These are phyloP conservation scores for Teratosphaeria epicoccoides DNA, from an alignment of 2,329 filamentous ascomycete species.

Conservation along the genomic window DNA sequence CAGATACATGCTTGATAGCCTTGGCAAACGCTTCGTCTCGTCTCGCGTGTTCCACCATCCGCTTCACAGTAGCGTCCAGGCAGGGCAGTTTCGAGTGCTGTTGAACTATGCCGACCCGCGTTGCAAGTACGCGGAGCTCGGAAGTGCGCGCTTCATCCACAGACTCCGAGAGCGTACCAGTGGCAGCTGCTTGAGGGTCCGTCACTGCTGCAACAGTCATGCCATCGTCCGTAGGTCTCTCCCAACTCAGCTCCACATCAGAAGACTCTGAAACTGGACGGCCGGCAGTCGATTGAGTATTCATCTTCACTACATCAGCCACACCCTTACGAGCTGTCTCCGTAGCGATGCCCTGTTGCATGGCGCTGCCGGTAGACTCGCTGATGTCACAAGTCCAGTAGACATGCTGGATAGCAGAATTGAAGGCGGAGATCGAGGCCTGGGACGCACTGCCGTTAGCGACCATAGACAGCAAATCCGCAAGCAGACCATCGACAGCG, in stretches of 20 bases:
- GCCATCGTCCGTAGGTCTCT: no score
- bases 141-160: neutral
- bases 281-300: neutral
- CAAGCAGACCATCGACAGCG: neutral
- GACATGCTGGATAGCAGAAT: neutral
- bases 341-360: neutral
- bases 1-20: neutral
- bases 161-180: neutral
- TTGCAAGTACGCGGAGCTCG: neutral
- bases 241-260: neutral
- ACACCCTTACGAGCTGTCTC: neutral
- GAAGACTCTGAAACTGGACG: neutral
- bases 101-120: neutral
- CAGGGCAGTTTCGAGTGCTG: neutral
- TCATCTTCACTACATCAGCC: neutral
- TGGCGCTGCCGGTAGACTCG: neutral
- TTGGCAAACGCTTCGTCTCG: neutral
- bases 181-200: neutral
- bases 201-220: neutral
- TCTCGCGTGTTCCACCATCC: neutral
- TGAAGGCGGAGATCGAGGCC: neutral
- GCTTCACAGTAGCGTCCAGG: neutral
- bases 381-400: neutral
- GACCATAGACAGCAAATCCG: neutral
- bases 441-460: neutral